A percentile compares a stretch with the other conserved stretches of the same genome.
phyloP scores from a whole-genome alignment of 2,329 filamentous ascomycete genomes.

The Fusarium sp. region DNA sequence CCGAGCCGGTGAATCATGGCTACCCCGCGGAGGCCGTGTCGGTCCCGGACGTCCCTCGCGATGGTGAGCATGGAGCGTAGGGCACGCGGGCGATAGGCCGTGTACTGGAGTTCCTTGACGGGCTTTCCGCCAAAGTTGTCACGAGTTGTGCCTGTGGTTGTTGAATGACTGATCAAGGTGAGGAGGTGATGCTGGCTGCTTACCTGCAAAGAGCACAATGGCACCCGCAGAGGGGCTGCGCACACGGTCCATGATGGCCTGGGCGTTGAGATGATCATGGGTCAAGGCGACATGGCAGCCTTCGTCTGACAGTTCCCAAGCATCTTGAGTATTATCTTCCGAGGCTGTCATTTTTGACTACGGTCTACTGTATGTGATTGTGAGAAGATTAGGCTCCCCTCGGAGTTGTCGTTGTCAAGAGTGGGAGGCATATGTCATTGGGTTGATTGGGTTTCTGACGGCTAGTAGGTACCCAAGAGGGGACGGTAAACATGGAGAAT shows the following conservation, averaged over 20 bases:
- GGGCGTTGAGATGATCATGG: slow-evolving; percentile 66
- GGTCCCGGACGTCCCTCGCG: slow-evolving; percentile 63
- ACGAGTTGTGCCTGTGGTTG: slow-evolving; percentile 73
- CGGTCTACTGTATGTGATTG: not conserved
- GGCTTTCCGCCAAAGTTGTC: slow-evolving; percentile 77
- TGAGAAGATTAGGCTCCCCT: not conserved
- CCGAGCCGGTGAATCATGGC: slow-evolving; percentile 88
- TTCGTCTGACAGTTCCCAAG: slow-evolving; percentile 57
- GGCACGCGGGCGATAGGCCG: slow-evolving; percentile 77
- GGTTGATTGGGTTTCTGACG: not conserved
- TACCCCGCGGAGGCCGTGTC: slow-evolving; percentile 76
- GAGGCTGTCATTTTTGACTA: slow-evolving; percentile 22
- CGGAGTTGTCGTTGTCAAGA: not conserved
- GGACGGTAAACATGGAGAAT: not conserved
- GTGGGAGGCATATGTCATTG: slow-evolving; percentile 9
- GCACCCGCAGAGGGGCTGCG: slow-evolving; percentile 79
- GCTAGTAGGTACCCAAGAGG: not conserved
- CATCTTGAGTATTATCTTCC: slow-evolving; percentile 29
- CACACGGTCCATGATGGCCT: slow-evolving; percentile 71
- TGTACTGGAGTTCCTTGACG: slow-evolving; percentile 81
- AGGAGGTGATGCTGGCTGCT: slow-evolving; percentile 40
- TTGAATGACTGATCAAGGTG: not conserved
- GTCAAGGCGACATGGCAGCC: slow-evolving; percentile 77
- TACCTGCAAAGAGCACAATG: slow-evolving; percentile 81
- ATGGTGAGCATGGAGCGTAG: slow-evolving; percentile 76